phyloP scores from a whole-genome alignment of 2,329 filamentous ascomycete species.

The Diaporthe batatas region DNA sequence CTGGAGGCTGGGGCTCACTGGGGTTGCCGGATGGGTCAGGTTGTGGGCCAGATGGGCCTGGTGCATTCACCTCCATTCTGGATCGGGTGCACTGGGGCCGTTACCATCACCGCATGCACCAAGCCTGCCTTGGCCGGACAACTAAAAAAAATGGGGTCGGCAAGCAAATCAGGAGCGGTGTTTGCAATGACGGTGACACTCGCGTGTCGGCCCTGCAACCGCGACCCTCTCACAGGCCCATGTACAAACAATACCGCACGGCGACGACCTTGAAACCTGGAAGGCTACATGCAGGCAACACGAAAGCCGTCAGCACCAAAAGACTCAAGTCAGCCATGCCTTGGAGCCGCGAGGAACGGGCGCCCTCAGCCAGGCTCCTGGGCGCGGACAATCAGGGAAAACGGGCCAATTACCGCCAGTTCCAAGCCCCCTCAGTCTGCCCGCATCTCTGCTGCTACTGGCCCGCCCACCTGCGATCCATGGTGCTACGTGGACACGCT shows the following conservation, averaged over 20 bases:
- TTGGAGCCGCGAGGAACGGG: conserved; percentile 12
- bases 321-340: conserved; percentile 26
- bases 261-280: conserved; percentile 42
- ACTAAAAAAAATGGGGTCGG: conserved; percentile 2
- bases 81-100: conserved; percentile 6
- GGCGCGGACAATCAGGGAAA: neutral
- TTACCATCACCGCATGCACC: neutral
- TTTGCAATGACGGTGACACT: conserved; percentile 40
- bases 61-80: neutral
- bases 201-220: conserved; percentile 25
- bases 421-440: conserved; percentile 19
- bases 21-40: conserved; percentile 15
- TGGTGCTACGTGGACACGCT: conserved; percentile 36
- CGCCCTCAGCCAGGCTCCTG: neutral
- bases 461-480: conserved; percentile 7
- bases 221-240: conserved; percentile 38
- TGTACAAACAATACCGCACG: conserved; percentile 37
- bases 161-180: conserved; percentile 31
- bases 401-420: conserved; percentile 16
- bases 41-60: neutral
- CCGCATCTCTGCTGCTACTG: neutral
- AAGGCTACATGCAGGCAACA: conserved; percentile 37
- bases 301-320: conserved; percentile 40
- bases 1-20: neutral
- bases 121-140: conserved; percentile 1